Percentiles rank a stretch among this genome's conserved stretches.
Evolutionary conservation across 805 yeast genomes (phyloP).

Genomic region (Starmerella apicola): DNA sequence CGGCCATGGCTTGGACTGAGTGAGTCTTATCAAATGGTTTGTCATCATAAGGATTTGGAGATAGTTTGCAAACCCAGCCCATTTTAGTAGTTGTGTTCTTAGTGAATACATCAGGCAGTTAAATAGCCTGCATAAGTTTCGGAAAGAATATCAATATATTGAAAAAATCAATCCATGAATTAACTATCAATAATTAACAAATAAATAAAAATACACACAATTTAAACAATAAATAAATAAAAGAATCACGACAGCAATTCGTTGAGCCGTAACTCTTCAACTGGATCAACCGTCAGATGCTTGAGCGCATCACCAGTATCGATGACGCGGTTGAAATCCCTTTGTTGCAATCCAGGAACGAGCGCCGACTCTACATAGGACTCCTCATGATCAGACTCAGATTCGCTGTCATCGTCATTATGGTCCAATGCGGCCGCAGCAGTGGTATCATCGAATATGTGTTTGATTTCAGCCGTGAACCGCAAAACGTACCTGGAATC

Average conservation of each 20-base stretch:
- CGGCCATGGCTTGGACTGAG: too few relatives aligned
- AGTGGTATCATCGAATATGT: constrained; percentile 11
- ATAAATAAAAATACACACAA: too few relatives aligned
- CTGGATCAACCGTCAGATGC: constrained; percentile 8
- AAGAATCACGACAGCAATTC: background rate
- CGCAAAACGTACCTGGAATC: constrained; percentile 15
- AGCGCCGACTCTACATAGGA: constrained; percentile 17
- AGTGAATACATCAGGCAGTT: background rate
- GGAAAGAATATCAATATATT: background rate
- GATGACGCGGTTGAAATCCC: constrained; percentile 10
- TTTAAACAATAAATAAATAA: background rate
- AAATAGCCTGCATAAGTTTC: background rate
- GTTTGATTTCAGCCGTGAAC: constrained; percentile 14
- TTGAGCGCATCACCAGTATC: constrained; percentile 5
- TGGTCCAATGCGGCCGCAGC: background rate
- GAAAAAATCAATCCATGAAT: background rate
- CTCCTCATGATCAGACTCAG: constrained; percentile 9
- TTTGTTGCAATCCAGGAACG: constrained; percentile 16
- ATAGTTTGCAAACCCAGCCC: too few relatives aligned
- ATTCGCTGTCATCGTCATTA: constrained; percentile 4
- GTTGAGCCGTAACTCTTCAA: constrained; percentile 1
- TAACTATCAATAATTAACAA: too few relatives aligned
- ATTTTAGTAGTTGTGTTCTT: too few relatives aligned
- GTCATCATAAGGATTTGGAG: too few relatives aligned
- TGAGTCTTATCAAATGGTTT: too few relatives aligned